Percentiles rank a stretch among this genome's conserved stretches.
phyloP scores from a whole-genome alignment of 257 asterid species.

The Cruciata laevipes region DNA sequence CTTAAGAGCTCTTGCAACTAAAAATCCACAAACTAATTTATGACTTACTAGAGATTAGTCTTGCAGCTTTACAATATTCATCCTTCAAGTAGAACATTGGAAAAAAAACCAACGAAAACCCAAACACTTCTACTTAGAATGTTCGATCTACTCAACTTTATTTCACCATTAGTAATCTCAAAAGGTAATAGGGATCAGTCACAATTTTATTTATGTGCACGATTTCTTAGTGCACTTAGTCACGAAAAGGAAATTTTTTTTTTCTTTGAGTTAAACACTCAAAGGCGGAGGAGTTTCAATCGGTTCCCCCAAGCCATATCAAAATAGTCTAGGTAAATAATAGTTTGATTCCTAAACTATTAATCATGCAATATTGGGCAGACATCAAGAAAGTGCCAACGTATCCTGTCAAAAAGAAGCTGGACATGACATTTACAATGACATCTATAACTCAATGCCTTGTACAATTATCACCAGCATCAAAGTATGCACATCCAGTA shows the following conservation, averaged over 20 bases:
- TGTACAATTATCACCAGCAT: no score
- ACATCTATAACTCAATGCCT: background rate
- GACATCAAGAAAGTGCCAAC: no score
- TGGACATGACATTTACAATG: no score
- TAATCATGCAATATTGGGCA: background rate
- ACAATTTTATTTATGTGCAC: background rate
- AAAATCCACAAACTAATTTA: background rate
- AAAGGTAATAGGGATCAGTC: background rate
- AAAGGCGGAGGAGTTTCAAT: no score
- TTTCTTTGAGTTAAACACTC: no score
- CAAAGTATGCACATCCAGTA: no score
- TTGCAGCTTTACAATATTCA: background rate
- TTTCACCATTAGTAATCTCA: background rate
- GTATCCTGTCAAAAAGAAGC: no score
- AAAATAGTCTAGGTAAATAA: no score
- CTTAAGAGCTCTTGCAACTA: background rate
- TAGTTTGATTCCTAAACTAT: background rate
- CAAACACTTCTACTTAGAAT: background rate
- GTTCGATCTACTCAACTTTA: background rate
- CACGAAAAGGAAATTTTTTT: background rate
- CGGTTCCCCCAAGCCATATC: no score
- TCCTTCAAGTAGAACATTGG: background rate
- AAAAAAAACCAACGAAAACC: background rate
- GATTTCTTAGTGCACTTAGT: background rate
- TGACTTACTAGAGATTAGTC: background rate